Evolutionary conservation across 2,329 filamentous ascomycete genomes (phyloP).

Genomic region (Diaporthe destruens): DNA sequence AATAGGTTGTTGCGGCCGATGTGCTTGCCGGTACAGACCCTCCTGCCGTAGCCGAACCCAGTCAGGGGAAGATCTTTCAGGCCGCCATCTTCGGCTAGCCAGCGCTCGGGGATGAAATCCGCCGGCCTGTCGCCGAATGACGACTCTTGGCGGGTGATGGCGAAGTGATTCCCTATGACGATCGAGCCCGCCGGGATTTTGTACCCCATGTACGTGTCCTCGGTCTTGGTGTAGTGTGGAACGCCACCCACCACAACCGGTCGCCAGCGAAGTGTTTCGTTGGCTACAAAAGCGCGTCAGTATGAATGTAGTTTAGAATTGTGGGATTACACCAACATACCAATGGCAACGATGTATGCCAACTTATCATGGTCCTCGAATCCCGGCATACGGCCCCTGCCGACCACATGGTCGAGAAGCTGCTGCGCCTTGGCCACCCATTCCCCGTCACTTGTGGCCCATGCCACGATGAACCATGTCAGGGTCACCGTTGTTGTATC

Average conservation of each 20-base stretch:
- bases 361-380: background rate
- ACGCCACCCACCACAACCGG: background rate
- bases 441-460: background rate
- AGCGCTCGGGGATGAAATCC: background rate
- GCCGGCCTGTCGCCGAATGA: background rate
- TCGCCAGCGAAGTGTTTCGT: conserved; percentile 8
- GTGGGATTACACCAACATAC: background rate
- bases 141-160: background rate
- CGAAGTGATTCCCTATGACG: background rate
- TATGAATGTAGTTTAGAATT: accelerated
- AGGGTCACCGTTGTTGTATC: background rate
- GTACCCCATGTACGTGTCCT: background rate
- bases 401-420: background rate
- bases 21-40: background rate
- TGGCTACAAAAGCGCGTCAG: background rate
- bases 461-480: background rate
- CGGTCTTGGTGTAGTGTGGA: background rate
- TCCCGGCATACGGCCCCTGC: background rate
- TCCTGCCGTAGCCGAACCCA: background rate
- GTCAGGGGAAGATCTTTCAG: background rate
- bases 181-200: background rate
- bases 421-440: background rate
- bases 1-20: background rate
- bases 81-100: background rate
- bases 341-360: conserved; percentile 1